Evolutionary conservation across 192 early-diverging fungal species (phyloP).

Genomic region (Rhizophagus sp.): DNA sequence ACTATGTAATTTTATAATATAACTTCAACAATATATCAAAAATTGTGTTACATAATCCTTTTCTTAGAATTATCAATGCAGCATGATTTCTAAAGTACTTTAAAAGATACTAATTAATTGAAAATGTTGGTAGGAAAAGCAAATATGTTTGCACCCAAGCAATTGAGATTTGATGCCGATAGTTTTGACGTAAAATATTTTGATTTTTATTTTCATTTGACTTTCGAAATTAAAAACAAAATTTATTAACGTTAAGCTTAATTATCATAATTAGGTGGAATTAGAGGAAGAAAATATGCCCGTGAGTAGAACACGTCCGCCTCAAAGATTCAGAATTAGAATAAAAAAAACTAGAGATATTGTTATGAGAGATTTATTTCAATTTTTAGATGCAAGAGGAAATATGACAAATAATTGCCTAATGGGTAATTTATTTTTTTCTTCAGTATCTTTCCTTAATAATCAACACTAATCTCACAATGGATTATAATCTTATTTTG

Average conservation of each 20-base stretch:
- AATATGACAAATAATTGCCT: conserved; percentile 39
- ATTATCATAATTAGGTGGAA: conserved; percentile 36
- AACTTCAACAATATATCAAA: too few relatives aligned
- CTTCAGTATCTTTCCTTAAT: not conserved
- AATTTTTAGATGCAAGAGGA: conserved; percentile 51
- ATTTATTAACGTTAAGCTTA: not conserved
- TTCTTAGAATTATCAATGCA: too few relatives aligned
- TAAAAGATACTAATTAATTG: not conserved
- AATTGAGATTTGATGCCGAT: conserved; percentile 47
- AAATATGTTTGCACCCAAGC: conserved; percentile 68
- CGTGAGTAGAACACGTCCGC: conserved; percentile 34
- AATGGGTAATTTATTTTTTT: conserved; percentile 16
- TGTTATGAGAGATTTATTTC: conserved; percentile 58
- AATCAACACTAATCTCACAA: not conserved
- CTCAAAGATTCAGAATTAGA: conserved; percentile 61
- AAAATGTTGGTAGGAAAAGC: conserved; percentile 70
- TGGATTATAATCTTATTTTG: not conserved
- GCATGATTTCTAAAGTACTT: too few relatives aligned
- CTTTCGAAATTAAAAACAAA: not conserved
- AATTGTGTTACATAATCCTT: too few relatives aligned
- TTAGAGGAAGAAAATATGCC: conserved; percentile 31
- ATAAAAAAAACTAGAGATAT: conserved; percentile 61
- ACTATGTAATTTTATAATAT: too few relatives aligned
- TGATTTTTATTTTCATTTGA: not conserved
- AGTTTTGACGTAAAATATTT: conserved; percentile 55